phyloP scores from a whole-genome alignment of 805 yeast genomes.

The Saccharomyces cerevisiae region DNA sequence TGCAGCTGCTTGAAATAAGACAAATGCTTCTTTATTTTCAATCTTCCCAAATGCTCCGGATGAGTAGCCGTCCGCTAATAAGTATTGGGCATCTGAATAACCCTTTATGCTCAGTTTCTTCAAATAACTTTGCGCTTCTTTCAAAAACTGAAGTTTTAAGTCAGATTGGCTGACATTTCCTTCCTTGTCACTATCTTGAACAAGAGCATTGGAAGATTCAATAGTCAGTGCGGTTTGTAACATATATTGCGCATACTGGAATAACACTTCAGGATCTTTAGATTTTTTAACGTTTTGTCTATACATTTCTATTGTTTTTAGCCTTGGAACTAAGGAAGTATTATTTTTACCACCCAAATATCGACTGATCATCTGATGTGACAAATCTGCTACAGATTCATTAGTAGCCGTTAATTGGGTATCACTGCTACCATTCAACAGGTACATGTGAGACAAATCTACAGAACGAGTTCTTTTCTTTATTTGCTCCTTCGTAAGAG shows the following conservation, averaged over 20 bases:
- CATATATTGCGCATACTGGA: slow-evolving; percentile 87
- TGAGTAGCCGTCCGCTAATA: slow-evolving; percentile 81
- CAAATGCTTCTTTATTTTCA: slow-evolving; percentile 69
- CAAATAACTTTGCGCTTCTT: slow-evolving; percentile 68
- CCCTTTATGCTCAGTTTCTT: slow-evolving; percentile 71
- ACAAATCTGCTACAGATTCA: slow-evolving; percentile 40
- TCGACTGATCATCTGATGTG: slow-evolving; percentile 44
- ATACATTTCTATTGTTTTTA: slow-evolving; percentile 80
- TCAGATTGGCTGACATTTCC: slow-evolving; percentile 17
- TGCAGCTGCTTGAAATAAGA: slow-evolving; percentile 78
- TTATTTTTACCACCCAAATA: slow-evolving; percentile 44
- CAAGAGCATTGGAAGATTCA: slow-evolving; percentile 22
- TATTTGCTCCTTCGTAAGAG: slow-evolving; percentile 4
- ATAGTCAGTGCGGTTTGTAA: slow-evolving; percentile 72
- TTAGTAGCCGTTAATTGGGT: slow-evolving; percentile 33
- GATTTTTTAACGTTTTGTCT: slow-evolving; percentile 76
- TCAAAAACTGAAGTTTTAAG: slow-evolving; percentile 49
- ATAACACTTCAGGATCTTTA: slow-evolving; percentile 77
- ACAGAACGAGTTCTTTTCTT: slow-evolving; percentile 31
- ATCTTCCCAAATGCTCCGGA: slow-evolving; percentile 77
- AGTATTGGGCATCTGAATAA: slow-evolving; percentile 81
- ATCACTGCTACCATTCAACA: slow-evolving; percentile 27
- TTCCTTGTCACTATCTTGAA: slow-evolving; percentile 1
- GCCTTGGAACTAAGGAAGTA: slow-evolving; percentile 54
- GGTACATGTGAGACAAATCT: slow-evolving; percentile 36